Base-by-base conservation (phyloP, 305 asterid genomes). In the Fraxinus velutina region DNA sequence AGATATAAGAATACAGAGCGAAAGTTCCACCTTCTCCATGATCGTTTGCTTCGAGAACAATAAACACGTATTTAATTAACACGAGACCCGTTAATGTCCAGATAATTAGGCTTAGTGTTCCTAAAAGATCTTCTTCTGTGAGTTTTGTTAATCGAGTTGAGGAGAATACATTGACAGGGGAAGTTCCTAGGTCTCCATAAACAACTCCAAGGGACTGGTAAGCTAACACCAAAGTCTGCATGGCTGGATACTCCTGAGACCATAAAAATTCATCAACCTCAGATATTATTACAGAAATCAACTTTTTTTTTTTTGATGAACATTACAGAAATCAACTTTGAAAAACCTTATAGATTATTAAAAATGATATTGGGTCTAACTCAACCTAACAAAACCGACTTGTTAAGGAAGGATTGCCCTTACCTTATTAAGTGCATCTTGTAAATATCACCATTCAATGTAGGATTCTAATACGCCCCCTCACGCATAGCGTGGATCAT, bases 11-110 rank as follows among this genome's bases (percentile, higher is more conserved):
- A 72, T 93, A 92, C 74, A 90, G 82, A 5, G 97, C 94, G 39
- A 92, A 92, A 3, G 97, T 89, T 0, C 97, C 95, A 1, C 95
- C 97, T 84, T 92, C 97, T 2, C 97, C 97, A 29, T 92, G 89
- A 85, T 92, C 94, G 73, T 92, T 86, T 0, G 93, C 93, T 17
- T 88, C 86, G 2, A 89, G 75, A n/a, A 91, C 97, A 50, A 92
- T 85, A 86, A 91, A 92, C 5, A 87, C 92, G 24, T 92, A 92
- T 37, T 92, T 89, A n/a, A 92, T 78, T 86, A 92, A 81, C 12
- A 87, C 91, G 1, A 92, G 78, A 5, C 76, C 12, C 0, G 92
- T 89, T 19, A 90, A 83, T 2, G 97, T 88, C 94, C 97, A 92
- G 52, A 92, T 89, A 10, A 92, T 89, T 4, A 92, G 92, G 86